Evolutionary conservation across 306 rosid genomes (phyloP), one percentile per base, ranked within the genome.

Genomic region (Abrus precatorius): DNA sequence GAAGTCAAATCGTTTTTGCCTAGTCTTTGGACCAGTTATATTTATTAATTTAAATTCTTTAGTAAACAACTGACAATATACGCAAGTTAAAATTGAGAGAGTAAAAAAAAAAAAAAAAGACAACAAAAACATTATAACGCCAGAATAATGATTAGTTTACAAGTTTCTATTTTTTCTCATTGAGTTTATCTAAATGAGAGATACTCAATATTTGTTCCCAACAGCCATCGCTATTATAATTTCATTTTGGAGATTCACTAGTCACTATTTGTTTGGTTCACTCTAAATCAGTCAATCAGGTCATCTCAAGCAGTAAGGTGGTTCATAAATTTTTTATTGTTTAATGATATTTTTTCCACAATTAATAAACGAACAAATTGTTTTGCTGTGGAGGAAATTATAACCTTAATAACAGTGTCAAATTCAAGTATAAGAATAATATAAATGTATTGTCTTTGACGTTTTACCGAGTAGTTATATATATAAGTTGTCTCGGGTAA

Each of bases 1-100:
- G 44, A 20, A 59, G 69, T 79, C 54, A 69, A 45, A 13, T 48
- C n/a, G 13, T 63, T 6, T 38, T 38, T 65, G 50, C 40, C 34
- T 40, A 38, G 8, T 70, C 47, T 48, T 71, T 80, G 53, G 48
- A 68, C 14, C 72, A 33, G 14, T 69, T 1, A 6, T 50, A 30
- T 79, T 70, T 79, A 53, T 49, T 27, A 50, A 71, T 61, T 71
- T 13, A 63, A 44, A 29, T 83, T 78, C 27, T 74, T 61, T 28
- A 27, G 27, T 61, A 61, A 11, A 36, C 20, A 59, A 27, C 47
- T 61, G 43, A 13, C 2, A 48, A 50, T 49, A 79, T 12, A 61
- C 28, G 38, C 14, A 72, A 49, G 30, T 72, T 71, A 50, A 61
- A 80, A 49, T 71, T 45, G 36, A 20, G 20, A 0, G 20, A 20